Conservation (phyloP, 2,329 filamentous ascomycete genomes). For the Penicillium sp. region DNA sequence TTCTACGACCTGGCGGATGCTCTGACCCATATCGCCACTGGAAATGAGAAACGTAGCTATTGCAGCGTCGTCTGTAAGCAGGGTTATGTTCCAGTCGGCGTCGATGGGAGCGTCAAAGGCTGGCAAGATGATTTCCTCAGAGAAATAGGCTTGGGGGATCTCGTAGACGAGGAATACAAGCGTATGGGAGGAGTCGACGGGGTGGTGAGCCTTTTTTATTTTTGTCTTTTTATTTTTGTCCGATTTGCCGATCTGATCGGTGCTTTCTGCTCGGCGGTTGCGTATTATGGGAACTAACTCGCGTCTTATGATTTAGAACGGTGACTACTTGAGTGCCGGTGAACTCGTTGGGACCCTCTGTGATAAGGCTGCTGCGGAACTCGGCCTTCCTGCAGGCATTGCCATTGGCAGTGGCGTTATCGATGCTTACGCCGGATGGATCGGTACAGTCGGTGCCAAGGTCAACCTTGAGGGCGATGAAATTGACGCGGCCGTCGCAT, state of each 20-base stretch:
- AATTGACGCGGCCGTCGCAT: constrained; percentile 62
- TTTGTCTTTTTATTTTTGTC: constrained; percentile 16
- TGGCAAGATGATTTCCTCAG: constrained; percentile 96
- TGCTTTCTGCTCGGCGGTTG: neutral
- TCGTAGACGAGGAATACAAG: constrained; percentile 82
- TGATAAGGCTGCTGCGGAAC: constrained; percentile 74
- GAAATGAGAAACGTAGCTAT: constrained; percentile 85
- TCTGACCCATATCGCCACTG: constrained; percentile 89
- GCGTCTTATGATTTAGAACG: constrained; percentile 62
- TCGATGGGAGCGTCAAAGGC: constrained; percentile 94
- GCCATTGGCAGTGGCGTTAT: constrained; percentile 95
- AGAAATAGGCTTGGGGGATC: constrained; percentile 78
- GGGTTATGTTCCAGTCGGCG: constrained; percentile 91
- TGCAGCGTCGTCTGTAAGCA: constrained; percentile 98
- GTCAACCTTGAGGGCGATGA: constrained; percentile 68
- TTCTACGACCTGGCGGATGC: constrained; percentile 95
- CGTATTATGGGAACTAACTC: neutral
- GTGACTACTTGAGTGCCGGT: constrained; percentile 83
- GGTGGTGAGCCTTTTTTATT: constrained; percentile 67
- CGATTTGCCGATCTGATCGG: constrained; percentile 23
- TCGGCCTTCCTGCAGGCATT: constrained; percentile 81
- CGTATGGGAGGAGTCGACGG: constrained; percentile 91
- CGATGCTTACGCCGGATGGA: constrained; percentile 97
- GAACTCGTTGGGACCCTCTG: constrained; percentile 83
- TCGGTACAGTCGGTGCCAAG: constrained; percentile 97